Evolutionary conservation across 192 early-diverging fungal species (phyloP), one percentile per base, ranked within the genome.

Genomic region (Coemansia sp.): DNA sequence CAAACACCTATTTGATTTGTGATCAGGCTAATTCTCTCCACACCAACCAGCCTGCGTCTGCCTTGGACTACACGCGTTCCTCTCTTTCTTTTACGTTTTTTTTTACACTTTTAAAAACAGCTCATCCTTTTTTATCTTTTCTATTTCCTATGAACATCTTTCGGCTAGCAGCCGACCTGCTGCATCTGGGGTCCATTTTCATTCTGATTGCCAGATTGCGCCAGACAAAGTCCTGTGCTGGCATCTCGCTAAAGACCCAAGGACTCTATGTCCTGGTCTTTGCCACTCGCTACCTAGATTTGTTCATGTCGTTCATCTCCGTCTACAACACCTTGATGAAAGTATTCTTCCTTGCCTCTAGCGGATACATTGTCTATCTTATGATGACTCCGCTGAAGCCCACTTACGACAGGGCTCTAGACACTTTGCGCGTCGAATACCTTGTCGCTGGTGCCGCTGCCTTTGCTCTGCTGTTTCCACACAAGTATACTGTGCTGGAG

Each of bases 231-330:
- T 97, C 94, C 24, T 90, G 90, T 56, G 84, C 90, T 58, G 95
- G 97, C 19, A 97, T 99, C 52, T 99, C 97, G 12, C 93, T 97
- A 84, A 99, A 99, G 76, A 88, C 95, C 0, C 97, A 99, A 83
- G 81, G 83, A 0, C 84, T 99, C 26, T 97, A 97, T 63, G 82
- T 94, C 19, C 43, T 91, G 27, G 93, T 99, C 9, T 99, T 98
- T 72, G 65, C 85, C 53, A 88, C 95, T n/a, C 90, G 97, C 48
- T 99, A 99, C 70, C 76, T 94, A 29, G 97, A 99, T 72, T 82
- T 99, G 58, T 85, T 93, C 58, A 78, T 79, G 26, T 64, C 73
- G 33, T 95, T 83, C 54, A 58, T 87, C 36, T 92, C 92, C 0
- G 63, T 95, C 14, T 99, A 99, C 84, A 98, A 98, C 82, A 86